These are phyloP conservation scores for Puccinia novopanici DNA, from an alignment of 1,284 basidiomycete genomes.

Conservation along the genomic window DNA sequence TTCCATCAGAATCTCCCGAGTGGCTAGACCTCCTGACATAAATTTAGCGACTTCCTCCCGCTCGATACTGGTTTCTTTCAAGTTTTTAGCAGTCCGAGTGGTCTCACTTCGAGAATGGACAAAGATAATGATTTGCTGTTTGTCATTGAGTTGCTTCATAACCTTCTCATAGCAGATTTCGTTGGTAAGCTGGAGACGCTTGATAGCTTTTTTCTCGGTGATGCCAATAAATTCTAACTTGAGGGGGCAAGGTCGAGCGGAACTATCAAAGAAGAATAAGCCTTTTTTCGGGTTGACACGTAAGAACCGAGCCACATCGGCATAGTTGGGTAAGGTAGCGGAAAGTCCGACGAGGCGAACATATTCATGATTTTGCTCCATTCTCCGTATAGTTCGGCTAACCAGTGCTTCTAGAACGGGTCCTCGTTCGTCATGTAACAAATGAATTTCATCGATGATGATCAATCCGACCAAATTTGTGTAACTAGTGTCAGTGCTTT, in stretches of 20 bases:
- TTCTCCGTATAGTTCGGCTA: conserved; percentile 84
- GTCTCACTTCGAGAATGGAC: conserved; percentile 99
- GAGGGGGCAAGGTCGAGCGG: conserved; percentile 88
- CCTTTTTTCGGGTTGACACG: conserved; percentile 89
- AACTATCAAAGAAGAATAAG: conserved; percentile 94
- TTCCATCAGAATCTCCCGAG: conserved; percentile 79
- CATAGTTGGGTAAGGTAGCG: conserved; percentile 95
- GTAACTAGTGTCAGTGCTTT: conserved; percentile 94
- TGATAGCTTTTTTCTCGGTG: conserved; percentile 99
- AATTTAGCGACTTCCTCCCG: conserved; percentile 94
- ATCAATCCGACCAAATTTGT: conserved; percentile 94
- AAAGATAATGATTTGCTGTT: conserved; percentile 87
- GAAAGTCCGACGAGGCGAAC: conserved; percentile 93
- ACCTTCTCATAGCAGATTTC: conserved; percentile 99
- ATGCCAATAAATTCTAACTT: conserved; percentile 97
- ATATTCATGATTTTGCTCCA: conserved; percentile 91
- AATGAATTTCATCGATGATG: conserved; percentile 97
- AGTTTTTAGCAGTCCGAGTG: conserved; percentile 91
- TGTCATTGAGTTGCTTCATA: conserved; percentile 55
- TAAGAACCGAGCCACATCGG: conserved; percentile 97
- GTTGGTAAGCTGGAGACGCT: conserved; percentile 95
- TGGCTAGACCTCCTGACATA: conserved; percentile 84
- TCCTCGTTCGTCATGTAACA: conserved; percentile 96
- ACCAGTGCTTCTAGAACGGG: conserved; percentile 93
- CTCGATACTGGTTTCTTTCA: conserved; percentile 92